Evolutionary conservation across 352 stramenopile species (phyloP), one percentile per base, ranked within the genome.

Genomic region (Phytophthora constricta): DNA sequence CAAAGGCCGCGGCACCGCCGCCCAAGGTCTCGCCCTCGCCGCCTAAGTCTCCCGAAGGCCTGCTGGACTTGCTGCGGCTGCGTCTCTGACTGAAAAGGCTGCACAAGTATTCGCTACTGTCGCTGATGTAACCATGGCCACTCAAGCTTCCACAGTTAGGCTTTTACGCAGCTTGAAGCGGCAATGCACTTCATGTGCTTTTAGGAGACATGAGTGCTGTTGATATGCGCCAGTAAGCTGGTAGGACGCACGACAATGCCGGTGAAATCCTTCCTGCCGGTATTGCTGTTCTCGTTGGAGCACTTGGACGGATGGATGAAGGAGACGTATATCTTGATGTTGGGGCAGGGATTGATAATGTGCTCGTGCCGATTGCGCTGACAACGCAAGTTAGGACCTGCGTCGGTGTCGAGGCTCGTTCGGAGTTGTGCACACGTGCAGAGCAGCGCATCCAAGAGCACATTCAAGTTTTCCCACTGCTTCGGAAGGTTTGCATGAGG

Each of bases 331-430:
- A 62, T 25, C 26, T 68, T 1, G 51, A 58, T 20, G 14, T 62
- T 3, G 61, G 28, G 13, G 61, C 61, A 4, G 51, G n/a, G 52
- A 48, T 68, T 1, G 61, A 52, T 4, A 68, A 62, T 31, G 31
- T 66, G 5, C 19, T 60, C 3, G 19, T 57, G 2, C 47, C 55
- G 20, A 14, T 59, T 20, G 39, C 49, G 19, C 49, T 55, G 16
- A 50, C 33, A 14, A 66, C 49, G 1, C 41, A 17, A 2, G 37
- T 48, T 7, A 11, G 33, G 13, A 26, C n/a, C 11, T 52, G 46
- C 22, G 20, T 52, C 4, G 46, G 46, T 1, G 4, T 62, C 17
- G 55, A 62, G 16, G 43, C 54, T 0, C 55, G 55, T 26, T 5
- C 5, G 5, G 55, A 62, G 13, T 5, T 65, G 3, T 65, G 46